phyloP scores from a whole-genome alignment of 1,284 basidiomycete species.

The Phellinidium pouzarii region DNA sequence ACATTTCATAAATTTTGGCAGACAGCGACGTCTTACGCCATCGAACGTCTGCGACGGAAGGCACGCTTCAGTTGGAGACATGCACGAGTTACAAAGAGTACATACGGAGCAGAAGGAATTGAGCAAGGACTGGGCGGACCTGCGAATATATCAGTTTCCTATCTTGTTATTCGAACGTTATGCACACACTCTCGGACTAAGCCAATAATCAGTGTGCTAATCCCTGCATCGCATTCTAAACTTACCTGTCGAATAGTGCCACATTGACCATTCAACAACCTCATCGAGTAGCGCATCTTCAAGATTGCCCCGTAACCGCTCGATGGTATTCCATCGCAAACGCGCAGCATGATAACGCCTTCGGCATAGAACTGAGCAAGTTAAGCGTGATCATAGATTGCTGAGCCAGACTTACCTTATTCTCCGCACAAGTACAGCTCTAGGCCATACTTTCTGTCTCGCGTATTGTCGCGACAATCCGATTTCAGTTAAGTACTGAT shows the following conservation, averaged over 20 bases:
- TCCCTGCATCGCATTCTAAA: constrained; percentile 12
- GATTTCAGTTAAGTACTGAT: constrained; percentile 55
- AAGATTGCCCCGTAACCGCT: constrained; percentile 61
- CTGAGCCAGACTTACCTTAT: constrained; percentile 41
- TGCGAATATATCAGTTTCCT: constrained; percentile 23
- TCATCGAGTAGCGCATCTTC: constrained; percentile 79
- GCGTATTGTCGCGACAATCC: constrained; percentile 59
- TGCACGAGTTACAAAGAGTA: constrained; percentile 3
- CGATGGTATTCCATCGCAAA: constrained; percentile 65
- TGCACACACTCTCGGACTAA: constrained; percentile 48
- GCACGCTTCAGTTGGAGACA: not conserved
- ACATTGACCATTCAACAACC: constrained; percentile 79
- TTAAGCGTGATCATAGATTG: not conserved
- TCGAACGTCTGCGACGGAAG: constrained; percentile 54
- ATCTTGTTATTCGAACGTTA: not conserved
- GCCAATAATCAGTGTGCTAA: not conserved
- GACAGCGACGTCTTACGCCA: constrained; percentile 61
- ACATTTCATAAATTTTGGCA: constrained; percentile 63
- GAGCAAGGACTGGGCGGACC: constrained; percentile 54
- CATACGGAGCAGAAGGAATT: constrained; percentile 47
- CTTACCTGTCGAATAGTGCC: constrained; percentile 65
- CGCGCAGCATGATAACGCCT: constrained; percentile 63
- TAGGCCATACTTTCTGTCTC: constrained; percentile 66
- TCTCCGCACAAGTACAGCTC: constrained; percentile 57
- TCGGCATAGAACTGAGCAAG: not conserved